These are phyloP conservation scores for Tieghemiomyces parasiticus DNA, from an alignment of 192 early-diverging fungal species.

Conservation along the genomic window DNA sequence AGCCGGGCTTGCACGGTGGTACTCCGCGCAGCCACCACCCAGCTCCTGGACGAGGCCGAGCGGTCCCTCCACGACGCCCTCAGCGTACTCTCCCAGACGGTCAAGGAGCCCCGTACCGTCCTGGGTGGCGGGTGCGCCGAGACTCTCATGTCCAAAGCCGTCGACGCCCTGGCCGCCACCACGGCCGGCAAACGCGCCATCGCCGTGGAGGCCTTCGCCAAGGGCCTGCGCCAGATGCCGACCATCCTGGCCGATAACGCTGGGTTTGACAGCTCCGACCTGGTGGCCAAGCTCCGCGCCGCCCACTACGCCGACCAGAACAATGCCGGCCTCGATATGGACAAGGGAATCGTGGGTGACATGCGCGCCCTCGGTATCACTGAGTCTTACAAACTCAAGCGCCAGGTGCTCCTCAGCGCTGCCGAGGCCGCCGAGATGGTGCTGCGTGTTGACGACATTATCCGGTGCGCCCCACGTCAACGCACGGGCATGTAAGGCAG, in stretches of 20 bases:
- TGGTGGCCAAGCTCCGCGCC: slow-evolving; percentile 85
- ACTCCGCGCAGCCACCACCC: slow-evolving; percentile 84
- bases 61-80: slow-evolving; percentile 94
- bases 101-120: slow-evolving; percentile 84
- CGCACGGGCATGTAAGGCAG: slow-evolving; percentile 13
- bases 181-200: slow-evolving; percentile 92
- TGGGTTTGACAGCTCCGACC: slow-evolving; percentile 87
- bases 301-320: slow-evolving; percentile 76
- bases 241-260: slow-evolving; percentile 96
- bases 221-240: slow-evolving; percentile 89
- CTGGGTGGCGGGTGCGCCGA: slow-evolving; percentile 94
- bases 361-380: slow-evolving; percentile 80
- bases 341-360: slow-evolving; percentile 59
- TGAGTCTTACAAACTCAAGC: slow-evolving; percentile 94
- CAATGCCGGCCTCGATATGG: slow-evolving; percentile 78
- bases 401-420: slow-evolving; percentile 80
- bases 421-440: slow-evolving; percentile 96
- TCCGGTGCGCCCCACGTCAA: slow-evolving; percentile 70
- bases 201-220: slow-evolving; percentile 89
- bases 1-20: slow-evolving; percentile 98
- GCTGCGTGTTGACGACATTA: slow-evolving; percentile 94
- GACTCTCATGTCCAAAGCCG: slow-evolving; percentile 94
- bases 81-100: slow-evolving; percentile 87
- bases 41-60: slow-evolving; percentile 95
- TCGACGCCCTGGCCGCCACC: slow-evolving; percentile 80